Base-by-base conservation (phyloP, 805 yeast genomes). In the Priceomyces haplophilus region DNA sequence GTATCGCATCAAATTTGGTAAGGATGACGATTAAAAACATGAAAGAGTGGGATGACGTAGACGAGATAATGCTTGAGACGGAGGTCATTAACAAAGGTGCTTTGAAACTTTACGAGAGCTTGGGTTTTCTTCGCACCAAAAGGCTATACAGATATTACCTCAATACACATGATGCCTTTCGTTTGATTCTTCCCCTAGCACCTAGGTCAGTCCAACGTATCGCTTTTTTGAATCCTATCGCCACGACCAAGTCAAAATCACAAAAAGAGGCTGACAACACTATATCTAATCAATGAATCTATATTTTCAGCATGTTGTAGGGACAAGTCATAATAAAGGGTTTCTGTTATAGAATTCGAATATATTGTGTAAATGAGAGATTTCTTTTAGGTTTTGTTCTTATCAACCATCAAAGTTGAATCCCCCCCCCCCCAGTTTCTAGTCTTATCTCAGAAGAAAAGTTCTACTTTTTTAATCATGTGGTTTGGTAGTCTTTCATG, bases 51-150 rank as follows among this genome's bases (percentile, higher is more conserved):
- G 73, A 75, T 45, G 66, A 77, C 1, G 88, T 90, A 34, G 98
- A 93, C 63, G 99, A 93, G 61, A 79, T 90, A n/a, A 83, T 84
- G 69, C 70, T 93, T 45, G 99, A 93, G 58, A 88, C 99, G 0
- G 98, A 93, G 58, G 93, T 85, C 4, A 80, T 77, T 17, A 93
- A 93, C 56, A 57, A 46, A 7, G 82, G 85, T 0, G 96, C 96
- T 1, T 64, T 87, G 45, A 61, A 65, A 17, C 62, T 88, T 13
- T 88, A 88, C 54, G 88, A 85, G 55, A 77, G 79, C 46, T 70
- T 86, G 69, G 95, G 95, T 1, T 88, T 88, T 56, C 55, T 88
- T 32, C 68, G 88, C 38, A 73, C 80, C 39, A 85, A 88, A 53
- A 70, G 98, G 44, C 74, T 91, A 59, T 85, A 81, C 58, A 72